Evolutionary conservation across 306 rosid species (phyloP), one percentile per base, ranked within the genome.

Genomic region (Vigna angularis): DNA sequence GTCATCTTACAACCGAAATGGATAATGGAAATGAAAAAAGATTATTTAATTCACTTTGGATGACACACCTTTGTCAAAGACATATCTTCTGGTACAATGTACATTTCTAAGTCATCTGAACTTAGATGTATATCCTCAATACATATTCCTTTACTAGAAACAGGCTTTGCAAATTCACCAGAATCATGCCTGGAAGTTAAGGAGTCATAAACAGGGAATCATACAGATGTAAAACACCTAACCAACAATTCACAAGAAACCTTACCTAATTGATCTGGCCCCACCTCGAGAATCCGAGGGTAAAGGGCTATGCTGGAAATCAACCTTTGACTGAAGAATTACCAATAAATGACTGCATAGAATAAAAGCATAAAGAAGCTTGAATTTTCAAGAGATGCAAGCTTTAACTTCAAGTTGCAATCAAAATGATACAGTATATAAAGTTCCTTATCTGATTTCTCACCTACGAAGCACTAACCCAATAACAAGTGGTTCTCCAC

Each of bases 51-150:
- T 74, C 59, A 75, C 59, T 73, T 66, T 62, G 83, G 65, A 82
- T 15, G 30, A 30, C 78, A 30, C 67, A 89, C 98, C 98, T 92
- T 95, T 74, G 98, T 82, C 90, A 92, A 73, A 77, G 97, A 95
- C 98, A 95, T 95, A 75, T 95, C 98, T 80, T 95, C 98, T 3
- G 98, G 98, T 55, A 95, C 98, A 51, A 95, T 86, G 93, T 89
- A 95, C 98, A 92, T 95, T 87, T 92, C 98, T 78, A 91, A 70
- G 92, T 95, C 98, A 67, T 95, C 98, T 67, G 97, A 84, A 78
- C 88, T 91, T 24, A 91, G 88, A 85, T 86, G 86, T 85, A 95
- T 85, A 86, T 92, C 98, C 66, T 88, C 88, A 73, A 92, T 87
- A 30, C 86, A 79, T 84, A 89, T 70, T 79, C 98, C 98, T 87